These are phyloP conservation scores for Boletus vermiculosoides DNA, from an alignment of 768 basidiomycete species.

Conservation along the genomic window DNA sequence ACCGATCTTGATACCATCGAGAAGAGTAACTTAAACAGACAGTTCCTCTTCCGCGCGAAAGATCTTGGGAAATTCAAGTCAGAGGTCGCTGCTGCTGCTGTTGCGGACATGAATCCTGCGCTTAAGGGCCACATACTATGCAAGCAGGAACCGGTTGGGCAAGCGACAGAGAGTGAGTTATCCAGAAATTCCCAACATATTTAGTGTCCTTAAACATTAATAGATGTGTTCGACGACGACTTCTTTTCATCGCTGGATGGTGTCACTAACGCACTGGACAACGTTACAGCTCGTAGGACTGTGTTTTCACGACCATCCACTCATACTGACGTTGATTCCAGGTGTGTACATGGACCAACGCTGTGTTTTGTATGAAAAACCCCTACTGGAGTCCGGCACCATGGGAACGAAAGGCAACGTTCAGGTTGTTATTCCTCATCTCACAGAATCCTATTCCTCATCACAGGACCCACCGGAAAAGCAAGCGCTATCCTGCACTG, in stretches of 20 bases:
- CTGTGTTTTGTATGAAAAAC: slow-evolving; percentile 95
- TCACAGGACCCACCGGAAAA: slow-evolving; percentile 99
- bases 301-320: neutral
- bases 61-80: slow-evolving; percentile 97
- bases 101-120: slow-evolving; percentile 94
- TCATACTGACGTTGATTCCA: slow-evolving; percentile 30
- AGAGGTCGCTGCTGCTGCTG: slow-evolving; percentile 88
- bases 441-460: slow-evolving; percentile 96
- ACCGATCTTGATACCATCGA: slow-evolving; percentile 99
- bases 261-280: slow-evolving; percentile 97
- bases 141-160: slow-evolving; percentile 92
- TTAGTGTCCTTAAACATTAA: slow-evolving; percentile 11
- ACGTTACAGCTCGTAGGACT: slow-evolving; percentile 86
- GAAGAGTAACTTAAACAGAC: slow-evolving; percentile 97
- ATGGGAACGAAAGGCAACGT: slow-evolving; percentile 98
- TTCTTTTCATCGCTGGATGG: slow-evolving; percentile 90
- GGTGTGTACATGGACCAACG: slow-evolving; percentile 98
- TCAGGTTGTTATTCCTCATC: slow-evolving; percentile 89
- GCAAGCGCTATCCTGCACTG: slow-evolving; percentile 92
- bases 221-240: slow-evolving; percentile 82
- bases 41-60: slow-evolving; percentile 96
- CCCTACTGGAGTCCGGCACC: slow-evolving; percentile 94
- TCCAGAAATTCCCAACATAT: neutral
- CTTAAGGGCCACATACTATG: slow-evolving; percentile 81
- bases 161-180: slow-evolving; percentile 83